A percentile compares a stretch with the other conserved stretches of the same genome.
Conservation (phyloP, 177 flowering plant species). For the Telopea speciosissima region DNA sequence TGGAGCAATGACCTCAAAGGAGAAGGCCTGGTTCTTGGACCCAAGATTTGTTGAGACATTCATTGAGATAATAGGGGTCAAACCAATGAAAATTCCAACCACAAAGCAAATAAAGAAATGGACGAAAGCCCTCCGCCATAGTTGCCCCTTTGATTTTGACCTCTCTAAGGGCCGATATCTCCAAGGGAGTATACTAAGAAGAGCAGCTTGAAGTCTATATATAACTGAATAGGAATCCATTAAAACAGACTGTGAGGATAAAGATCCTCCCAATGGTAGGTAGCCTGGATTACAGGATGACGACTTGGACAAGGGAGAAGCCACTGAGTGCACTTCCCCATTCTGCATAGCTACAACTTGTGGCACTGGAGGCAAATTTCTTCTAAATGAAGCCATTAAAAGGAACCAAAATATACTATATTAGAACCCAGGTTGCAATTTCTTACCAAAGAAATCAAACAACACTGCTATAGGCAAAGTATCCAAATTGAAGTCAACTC, state of each 20-base stretch:
- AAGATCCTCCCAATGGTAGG: constrained; percentile 30
- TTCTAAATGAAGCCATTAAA: constrained; percentile 75
- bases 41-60: constrained; percentile 30
- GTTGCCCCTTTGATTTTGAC: constrained; percentile 45
- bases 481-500: neutral
- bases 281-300: constrained; percentile 39
- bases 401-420: neutral
- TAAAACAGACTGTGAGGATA: constrained; percentile 28
- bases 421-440: neutral
- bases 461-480: neutral
- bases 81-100: constrained; percentile 60
- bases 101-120: constrained; percentile 59
- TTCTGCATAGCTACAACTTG: constrained; percentile 41
- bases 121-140: constrained; percentile 59
- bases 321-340: constrained; percentile 48
- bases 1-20: constrained; percentile 31
- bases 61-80: constrained; percentile 48
- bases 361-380: constrained; percentile 69
- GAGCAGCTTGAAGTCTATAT: constrained; percentile 29
- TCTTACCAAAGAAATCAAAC: neutral
- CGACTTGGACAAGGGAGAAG: constrained; percentile 64
- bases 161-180: constrained; percentile 54
- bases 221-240: constrained; percentile 28
- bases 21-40: constrained; percentile 43
- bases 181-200: constrained; percentile 37